Percentiles rank a stretch among this genome's conserved stretches.
phyloP scores from a whole-genome alignment of 768 basidiomycete genomes.

The Chlorophyllum brunneum region DNA sequence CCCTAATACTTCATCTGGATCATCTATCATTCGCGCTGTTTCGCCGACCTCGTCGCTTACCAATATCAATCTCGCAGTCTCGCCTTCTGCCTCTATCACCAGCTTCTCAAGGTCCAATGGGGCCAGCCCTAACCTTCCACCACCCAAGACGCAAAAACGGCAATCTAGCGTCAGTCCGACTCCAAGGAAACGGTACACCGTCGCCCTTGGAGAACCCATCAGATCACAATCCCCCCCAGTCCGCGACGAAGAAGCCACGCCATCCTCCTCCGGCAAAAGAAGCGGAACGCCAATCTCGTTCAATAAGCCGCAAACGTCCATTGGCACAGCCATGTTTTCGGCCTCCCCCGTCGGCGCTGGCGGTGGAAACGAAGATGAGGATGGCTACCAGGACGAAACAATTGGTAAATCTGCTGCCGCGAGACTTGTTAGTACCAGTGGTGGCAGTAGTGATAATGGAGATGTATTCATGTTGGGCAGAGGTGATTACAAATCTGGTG shows the following conservation, averaged over 20 bases:
- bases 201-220: conserved; percentile 76
- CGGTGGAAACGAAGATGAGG: conserved; percentile 23
- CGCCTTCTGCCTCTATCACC: conserved; percentile 6
- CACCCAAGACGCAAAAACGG: conserved; percentile 37
- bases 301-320: conserved; percentile 21
- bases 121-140: conserved; percentile 32
- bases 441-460: conserved; percentile 1
- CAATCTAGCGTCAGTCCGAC: conserved; percentile 64
- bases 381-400: conserved; percentile 51
- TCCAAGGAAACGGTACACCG: conserved; percentile 82
- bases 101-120: conserved; percentile 3
- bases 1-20: conserved; percentile 27
- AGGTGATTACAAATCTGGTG: conserved; percentile 11
- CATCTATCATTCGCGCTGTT: conserved; percentile 14
- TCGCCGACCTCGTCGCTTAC: conserved; percentile 14
- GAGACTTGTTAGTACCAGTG: conserved; percentile 19
- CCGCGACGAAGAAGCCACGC: not conserved
- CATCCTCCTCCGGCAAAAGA: conserved; percentile 4
- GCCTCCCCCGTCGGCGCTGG: conserved; percentile 25
- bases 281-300: conserved; percentile 17
- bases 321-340: conserved; percentile 43
- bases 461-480: conserved; percentile 14
- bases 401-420: conserved; percentile 52
- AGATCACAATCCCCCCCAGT: conserved; percentile 26
- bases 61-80: conserved; percentile 10